These are phyloP conservation scores for Didymella exigua DNA, from an alignment of 2,329 filamentous ascomycete genomes.

Conservation along the genomic window DNA sequence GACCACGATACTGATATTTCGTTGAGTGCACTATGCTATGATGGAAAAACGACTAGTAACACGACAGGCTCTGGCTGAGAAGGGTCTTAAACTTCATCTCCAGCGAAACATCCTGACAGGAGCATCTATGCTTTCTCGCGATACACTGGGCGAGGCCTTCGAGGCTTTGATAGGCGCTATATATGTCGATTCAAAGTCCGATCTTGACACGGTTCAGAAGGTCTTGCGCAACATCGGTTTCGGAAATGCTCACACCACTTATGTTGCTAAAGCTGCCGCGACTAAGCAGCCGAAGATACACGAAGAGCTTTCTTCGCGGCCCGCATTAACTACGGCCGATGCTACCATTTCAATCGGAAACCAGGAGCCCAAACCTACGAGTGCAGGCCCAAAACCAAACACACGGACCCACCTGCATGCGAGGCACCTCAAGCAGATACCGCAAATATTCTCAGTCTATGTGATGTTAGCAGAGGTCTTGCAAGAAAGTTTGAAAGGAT, in stretches of 20 bases:
- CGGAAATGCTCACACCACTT: not conserved
- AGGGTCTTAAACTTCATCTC: not conserved
- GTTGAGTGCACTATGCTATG: not conserved
- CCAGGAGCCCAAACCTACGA: not conserved
- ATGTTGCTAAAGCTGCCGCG: not conserved
- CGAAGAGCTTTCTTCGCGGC: not conserved
- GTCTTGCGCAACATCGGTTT: not conserved
- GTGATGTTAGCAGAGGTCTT: not conserved
- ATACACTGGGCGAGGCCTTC: not conserved
- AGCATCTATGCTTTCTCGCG: not conserved
- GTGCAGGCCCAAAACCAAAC: not conserved
- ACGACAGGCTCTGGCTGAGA: not conserved
- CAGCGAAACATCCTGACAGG: not conserved
- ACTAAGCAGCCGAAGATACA: not conserved
- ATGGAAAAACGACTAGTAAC: not conserved
- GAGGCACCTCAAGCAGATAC: too few species aligned
- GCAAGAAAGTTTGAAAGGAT: not conserved
- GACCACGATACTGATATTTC: not conserved
- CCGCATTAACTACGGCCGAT: not conserved
- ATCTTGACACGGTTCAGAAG: not conserved
- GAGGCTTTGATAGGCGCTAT: not conserved
- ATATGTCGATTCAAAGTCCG: not conserved
- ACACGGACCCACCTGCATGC: fast-evolving
- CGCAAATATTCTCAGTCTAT: not conserved
- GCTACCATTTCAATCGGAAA: not conserved